A percentile compares a stretch with the other conserved stretches of the same genome.
These are phyloP conservation scores for Daldinia decipiens DNA, from an alignment of 495 filamentous ascomycete genomes.

Conservation along the genomic window DNA sequence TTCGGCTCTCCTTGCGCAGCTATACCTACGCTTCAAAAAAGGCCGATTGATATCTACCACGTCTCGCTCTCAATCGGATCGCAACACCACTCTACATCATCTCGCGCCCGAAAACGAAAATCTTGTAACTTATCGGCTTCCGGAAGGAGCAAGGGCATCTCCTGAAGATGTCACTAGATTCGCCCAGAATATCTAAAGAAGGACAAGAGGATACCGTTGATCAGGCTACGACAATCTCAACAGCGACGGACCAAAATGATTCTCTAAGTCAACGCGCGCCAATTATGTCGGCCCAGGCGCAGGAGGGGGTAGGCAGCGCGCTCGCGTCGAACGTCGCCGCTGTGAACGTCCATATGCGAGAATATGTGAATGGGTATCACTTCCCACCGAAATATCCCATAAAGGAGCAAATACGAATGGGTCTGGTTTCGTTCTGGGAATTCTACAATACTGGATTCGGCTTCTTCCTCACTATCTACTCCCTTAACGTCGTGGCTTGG, in stretches of 20 bases:
- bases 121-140: conserved; percentile 9
- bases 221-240: conserved; percentile 38
- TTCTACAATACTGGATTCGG: conserved; percentile 72
- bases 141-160: conserved; percentile 9
- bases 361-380: conserved; percentile 70
- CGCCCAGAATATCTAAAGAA: conserved; percentile 38
- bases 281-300: conserved; percentile 16
- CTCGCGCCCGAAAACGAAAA: conserved; percentile 3
- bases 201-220: conserved; percentile 35
- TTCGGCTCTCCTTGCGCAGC: not conserved
- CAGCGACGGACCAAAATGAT: conserved; percentile 35
- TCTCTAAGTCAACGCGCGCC: conserved; percentile 34
- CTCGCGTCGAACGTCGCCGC: conserved; percentile 30
- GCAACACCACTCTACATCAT: not conserved
- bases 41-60: conserved; percentile 6
- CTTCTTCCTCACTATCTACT: conserved; percentile 80
- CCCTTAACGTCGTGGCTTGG: conserved; percentile 85
- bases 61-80: not conserved
- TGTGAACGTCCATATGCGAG: conserved; percentile 30
- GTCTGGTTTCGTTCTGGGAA: conserved; percentile 65
- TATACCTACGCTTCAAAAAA: conserved; percentile 2
- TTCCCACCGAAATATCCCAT: conserved; percentile 74
- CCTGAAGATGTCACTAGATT: conserved; percentile 38
- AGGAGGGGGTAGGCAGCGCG: conserved; percentile 25
- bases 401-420: conserved; percentile 65